Percentiles rank a stretch among this genome's conserved stretches.
Conservation (phyloP, 352 stramenopile species). For the Phytopythium oedochilum region DNA sequence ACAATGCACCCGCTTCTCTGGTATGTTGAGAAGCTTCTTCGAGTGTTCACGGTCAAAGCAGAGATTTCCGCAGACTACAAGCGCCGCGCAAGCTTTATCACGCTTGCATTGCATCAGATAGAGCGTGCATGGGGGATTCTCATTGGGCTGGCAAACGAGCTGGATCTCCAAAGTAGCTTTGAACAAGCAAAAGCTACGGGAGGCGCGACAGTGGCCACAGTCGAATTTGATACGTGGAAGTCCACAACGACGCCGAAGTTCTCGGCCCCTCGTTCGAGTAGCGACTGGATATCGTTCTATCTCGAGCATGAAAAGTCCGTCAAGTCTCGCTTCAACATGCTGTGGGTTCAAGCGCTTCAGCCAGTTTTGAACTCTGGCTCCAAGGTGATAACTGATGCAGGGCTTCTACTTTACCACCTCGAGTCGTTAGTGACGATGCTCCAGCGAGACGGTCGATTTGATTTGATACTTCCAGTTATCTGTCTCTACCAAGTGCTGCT, state of each 20-base stretch:
- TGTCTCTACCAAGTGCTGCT: constrained; percentile 55
- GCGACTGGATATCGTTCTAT: constrained; percentile 53
- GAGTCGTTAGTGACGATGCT: constrained; percentile 42
- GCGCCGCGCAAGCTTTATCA: constrained; percentile 28
- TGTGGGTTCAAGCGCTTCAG: constrained; percentile 34
- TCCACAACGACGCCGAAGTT: constrained; percentile 22
- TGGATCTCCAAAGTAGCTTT: constrained; percentile 33
- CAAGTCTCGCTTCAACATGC: constrained; percentile 43
- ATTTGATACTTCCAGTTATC: constrained; percentile 33
- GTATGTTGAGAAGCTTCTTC: constrained; percentile 56
- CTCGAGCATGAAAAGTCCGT: constrained; percentile 28
- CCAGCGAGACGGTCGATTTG: constrained; percentile 17
- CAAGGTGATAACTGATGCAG: constrained; percentile 37
- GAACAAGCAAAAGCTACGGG: constrained; percentile 10
- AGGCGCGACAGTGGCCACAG: constrained; percentile 5
- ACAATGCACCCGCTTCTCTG: constrained; percentile 24
- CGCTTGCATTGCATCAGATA: constrained; percentile 38
- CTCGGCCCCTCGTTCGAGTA: constrained; percentile 11
- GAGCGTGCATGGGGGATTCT: constrained; percentile 49
- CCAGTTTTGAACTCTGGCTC: constrained; percentile 5
- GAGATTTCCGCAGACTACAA: constrained; percentile 17
- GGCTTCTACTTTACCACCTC: constrained; percentile 41
- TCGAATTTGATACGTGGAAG: constrained; percentile 66
- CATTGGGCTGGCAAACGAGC: constrained; percentile 33
- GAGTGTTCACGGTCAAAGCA: constrained; percentile 45